Evolutionary conservation across 2,329 filamentous ascomycete species (phyloP), one percentile per base, ranked within the genome.

Genomic region (Akanthomyces dipterigenus): DNA sequence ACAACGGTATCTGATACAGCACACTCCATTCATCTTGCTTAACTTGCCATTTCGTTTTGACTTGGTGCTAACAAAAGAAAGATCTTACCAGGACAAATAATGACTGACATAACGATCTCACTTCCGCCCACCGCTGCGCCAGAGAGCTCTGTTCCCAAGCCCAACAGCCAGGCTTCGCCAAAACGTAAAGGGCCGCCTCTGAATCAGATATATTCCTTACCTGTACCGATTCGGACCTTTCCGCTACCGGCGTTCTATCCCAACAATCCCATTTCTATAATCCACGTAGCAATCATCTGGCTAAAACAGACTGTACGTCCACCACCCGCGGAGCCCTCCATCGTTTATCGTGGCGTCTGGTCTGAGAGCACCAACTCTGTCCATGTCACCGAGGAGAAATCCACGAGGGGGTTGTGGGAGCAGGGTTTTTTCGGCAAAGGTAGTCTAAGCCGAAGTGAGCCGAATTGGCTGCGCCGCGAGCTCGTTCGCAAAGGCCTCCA

Each of bases 401-500:
- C 91, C 3, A 88, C 96, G 64, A 82, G 89, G 60, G 91, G 88
- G 1, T 76, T 99, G 26, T 99, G 96, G 95, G 90, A 96, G 74
- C 91, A 96, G 77, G 95, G 95, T 5, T 99, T 99, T 76, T 99
- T 93, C 74, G 96, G 96, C 53, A 97, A 97, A 74, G 95, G 95
- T 49, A 93, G 81, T 67, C 78, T 98, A 62, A 97, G 93, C 77
- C 86, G 96, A 68, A 97, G 93, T 79, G 93, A 99, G 73, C 93
- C 93, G 3, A 95, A 87, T 67, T 99, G 95, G 95, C 75, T 96
- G 55, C 89, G 90, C 65, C 82, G 89, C 64, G 91, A 96, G 74
- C 88, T 90, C 73, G 86, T 88, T 31, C 83, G 88, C 55, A 82
- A 82, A 63, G 89, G 89, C 12, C 74, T 87, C 18, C 76, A 86